Percentiles rank a stretch among this genome's conserved stretches.
Evolutionary conservation across 176 grass and related monocot species (phyloP).

Genomic region (Carex parvula): DNA sequence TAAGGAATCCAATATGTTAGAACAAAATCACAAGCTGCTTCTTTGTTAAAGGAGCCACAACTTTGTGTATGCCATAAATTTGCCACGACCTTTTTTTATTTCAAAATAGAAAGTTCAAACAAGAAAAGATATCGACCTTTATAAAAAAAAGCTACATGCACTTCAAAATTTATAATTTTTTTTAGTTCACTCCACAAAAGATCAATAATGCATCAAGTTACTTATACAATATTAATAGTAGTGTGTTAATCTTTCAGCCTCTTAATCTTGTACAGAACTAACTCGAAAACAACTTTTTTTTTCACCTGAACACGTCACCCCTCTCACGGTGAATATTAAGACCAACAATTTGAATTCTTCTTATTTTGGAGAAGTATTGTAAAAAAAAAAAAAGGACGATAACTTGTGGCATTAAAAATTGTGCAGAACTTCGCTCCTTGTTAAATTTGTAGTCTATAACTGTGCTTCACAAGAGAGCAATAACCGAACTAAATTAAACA

Average conservation of each 20-base stretch:
- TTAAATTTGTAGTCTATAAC: too few relatives aligned
- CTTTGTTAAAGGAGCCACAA: neutral
- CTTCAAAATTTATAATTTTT: neutral
- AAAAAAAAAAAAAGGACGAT: neutral
- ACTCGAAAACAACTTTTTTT: neutral
- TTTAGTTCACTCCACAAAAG: neutral
- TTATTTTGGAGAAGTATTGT: neutral
- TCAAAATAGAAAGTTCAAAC: neutral
- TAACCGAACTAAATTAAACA: too few relatives aligned
- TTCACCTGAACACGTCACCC: neutral
- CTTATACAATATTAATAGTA: neutral
- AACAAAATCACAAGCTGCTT: neutral
- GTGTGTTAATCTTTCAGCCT: neutral
- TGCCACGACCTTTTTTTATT: neutral
- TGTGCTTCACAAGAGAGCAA: too few relatives aligned
- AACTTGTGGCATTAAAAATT: neutral
- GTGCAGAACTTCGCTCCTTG: too few relatives aligned
- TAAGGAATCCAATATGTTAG: neutral
- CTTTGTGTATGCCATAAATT: neutral
- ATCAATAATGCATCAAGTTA: neutral
- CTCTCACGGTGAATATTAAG: neutral
- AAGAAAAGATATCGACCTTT: neutral
- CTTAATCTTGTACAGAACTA: neutral
- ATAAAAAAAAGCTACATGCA: neutral
- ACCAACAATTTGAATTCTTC: neutral